Conservation (phyloP, 2,329 filamentous ascomycete species). For the Blumeria graminis region DNA sequence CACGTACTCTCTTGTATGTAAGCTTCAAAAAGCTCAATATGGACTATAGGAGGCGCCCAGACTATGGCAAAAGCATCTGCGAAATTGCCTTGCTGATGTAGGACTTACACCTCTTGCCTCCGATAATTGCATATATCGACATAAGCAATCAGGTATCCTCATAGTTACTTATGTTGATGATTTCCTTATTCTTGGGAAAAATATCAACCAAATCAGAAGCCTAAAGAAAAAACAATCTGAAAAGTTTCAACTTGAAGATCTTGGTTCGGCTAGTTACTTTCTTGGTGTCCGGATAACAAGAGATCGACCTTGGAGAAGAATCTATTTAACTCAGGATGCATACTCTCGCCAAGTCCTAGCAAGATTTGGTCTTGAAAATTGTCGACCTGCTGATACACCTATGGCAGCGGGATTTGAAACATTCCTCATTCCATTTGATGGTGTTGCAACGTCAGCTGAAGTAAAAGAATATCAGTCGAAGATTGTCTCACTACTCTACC, state of each 20-base stretch:
- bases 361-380: too few species aligned
- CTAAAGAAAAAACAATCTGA: too few species aligned
- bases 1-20: background rate
- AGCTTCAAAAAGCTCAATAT: background rate
- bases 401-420: background rate
- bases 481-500: background rate
- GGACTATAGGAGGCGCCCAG: background rate
- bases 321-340: too few species aligned
- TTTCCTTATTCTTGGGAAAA: background rate
- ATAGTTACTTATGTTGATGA: background rate
- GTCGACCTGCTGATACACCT: too few species aligned
- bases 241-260: too few species aligned
- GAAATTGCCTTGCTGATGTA: background rate
- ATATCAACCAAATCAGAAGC: background rate
- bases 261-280: too few species aligned
- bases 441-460: background rate
- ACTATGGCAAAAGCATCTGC: background rate
- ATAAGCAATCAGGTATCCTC: background rate
- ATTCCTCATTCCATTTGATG: background rate
- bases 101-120: background rate
- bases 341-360: too few species aligned
- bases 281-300: too few species aligned
- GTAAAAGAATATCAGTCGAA: background rate
- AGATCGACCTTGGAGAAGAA: too few species aligned
- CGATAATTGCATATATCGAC: background rate